Evolutionary conservation across 2,329 filamentous ascomycete species (phyloP), one percentile per base, ranked within the genome.

Genomic region (Aspergillus bombycis): DNA sequence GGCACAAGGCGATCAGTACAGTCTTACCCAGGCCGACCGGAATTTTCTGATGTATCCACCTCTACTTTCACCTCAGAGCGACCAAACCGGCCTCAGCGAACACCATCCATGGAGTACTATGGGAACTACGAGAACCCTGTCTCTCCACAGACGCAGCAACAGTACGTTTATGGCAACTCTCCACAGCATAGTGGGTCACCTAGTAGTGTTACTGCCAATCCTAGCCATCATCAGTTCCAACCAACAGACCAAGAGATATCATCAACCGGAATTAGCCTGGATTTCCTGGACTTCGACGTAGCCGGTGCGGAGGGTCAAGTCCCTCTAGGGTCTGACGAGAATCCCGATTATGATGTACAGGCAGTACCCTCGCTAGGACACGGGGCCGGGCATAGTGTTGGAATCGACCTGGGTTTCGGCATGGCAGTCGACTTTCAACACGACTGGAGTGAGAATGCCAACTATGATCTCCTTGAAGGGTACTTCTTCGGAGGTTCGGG

Each of bases 211-310:
- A 62, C 57, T 32, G 69, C 68, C n/a, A 62, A 67, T 62, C 66
- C 67, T 61, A 74, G 60, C 70, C 68, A 70, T 16, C 64, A 73
- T 58, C 65, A 67, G 50, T 64, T 69, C n/a, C 65, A 66, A 43
- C 26, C 67, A n/a, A 32, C 69, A 21, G 70, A 73, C 9, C 60
- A 65, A 12, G 72, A 75, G 14, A 64, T 65, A 14, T 62, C 67
- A 19, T 46, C 64, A 14, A 54, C 67, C 16, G 71, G 83, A 60
- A 79, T 82, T 19, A 81, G 84, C 57, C 79, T 87, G 16, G 84
- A 86, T 67, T 87, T 87, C 71, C 74, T 87, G 16, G 82, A 86
- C 64, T 81, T 82, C 53, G 82, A 83, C 63, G 76, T 82, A 5
- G 71, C 77, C 0, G 74, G 75, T 21, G 66, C 70, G 36, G 72